Percentiles rank a stretch among this genome's conserved stretches.
phyloP scores from a whole-genome alignment of 495 filamentous ascomycete genomes.

The Emericellopsis terricola region DNA sequence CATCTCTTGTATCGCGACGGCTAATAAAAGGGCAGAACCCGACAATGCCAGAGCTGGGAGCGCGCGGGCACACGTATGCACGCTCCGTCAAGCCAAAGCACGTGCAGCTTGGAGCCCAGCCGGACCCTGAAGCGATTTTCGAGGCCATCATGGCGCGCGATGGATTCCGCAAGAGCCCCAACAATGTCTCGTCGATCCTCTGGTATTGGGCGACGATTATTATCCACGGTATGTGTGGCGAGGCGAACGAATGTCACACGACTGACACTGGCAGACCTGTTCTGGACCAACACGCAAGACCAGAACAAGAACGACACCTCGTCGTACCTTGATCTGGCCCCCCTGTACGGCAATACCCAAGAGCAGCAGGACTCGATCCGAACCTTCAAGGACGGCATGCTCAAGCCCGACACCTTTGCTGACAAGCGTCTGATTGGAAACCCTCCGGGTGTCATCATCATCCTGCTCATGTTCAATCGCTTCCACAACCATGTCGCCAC shows the following conservation, averaged over 20 bases:
- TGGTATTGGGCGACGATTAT: conserved; percentile 86
- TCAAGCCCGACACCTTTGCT: conserved; percentile 71
- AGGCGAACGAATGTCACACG: not conserved
- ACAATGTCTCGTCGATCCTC: conserved; percentile 69
- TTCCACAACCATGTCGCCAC: conserved; percentile 72
- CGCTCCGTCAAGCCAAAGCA: conserved; percentile 48
- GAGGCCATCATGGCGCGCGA: conserved; percentile 41
- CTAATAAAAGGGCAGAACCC: conserved; percentile 13
- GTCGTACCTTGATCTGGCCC: conserved; percentile 70
- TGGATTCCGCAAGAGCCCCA: conserved; percentile 30
- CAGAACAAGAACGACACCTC: conserved; percentile 49
- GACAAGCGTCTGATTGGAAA: conserved; percentile 64
- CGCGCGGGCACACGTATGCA: conserved; percentile 42
- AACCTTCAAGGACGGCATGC: conserved; percentile 62
- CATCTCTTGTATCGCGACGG: not conserved
- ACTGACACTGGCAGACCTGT: conserved; percentile 12
- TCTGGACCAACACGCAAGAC: conserved; percentile 23
- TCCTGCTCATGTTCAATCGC: conserved; percentile 58
- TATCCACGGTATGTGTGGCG: conserved; percentile 42
- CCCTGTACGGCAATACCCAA: conserved; percentile 71
- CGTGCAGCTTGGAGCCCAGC: conserved; percentile 43
- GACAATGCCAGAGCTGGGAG: conserved; percentile 24
- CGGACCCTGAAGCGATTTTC: conserved; percentile 63
- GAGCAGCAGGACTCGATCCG: conserved; percentile 57
- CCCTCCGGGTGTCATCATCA: conserved; percentile 62